Conservation (phyloP, 2,329 filamentous ascomycete species). For the Ilyonectria robusta region DNA sequence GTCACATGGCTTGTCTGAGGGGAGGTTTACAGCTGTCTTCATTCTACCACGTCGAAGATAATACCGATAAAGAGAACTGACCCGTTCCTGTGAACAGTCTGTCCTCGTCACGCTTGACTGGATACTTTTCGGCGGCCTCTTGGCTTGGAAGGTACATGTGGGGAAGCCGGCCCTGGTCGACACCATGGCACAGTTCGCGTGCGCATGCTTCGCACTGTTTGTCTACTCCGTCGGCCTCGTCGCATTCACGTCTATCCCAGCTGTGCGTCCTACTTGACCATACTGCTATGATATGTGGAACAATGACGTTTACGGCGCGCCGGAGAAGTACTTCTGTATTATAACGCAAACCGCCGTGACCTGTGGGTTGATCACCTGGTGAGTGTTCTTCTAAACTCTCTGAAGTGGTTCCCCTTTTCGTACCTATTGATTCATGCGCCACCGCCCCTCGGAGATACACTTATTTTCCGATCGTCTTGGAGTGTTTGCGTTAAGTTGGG, state of each 20-base stretch:
- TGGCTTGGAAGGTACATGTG: constrained; percentile 5
- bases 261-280: constrained; percentile 13
- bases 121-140: constrained; percentile 13
- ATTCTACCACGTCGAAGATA: neutral
- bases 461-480: no score
- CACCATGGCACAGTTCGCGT: constrained; percentile 12
- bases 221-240: constrained; percentile 26
- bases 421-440: neutral
- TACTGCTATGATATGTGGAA: constrained; percentile 20
- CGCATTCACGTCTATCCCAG: constrained; percentile 12
- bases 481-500: neutral
- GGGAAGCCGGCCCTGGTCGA: constrained; percentile 6
- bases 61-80: neutral
- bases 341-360: constrained; percentile 19
- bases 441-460: no score
- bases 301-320: constrained; percentile 1
- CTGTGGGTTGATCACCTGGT: constrained; percentile 23
- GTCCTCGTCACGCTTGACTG: constrained; percentile 18
- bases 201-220: constrained; percentile 17
- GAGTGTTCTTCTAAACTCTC: neutral
- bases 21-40: neutral
- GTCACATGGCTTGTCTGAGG: no score
- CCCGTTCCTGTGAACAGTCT: neutral
- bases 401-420: neutral
- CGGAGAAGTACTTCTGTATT: constrained; percentile 22